A percentile compares a stretch with the other conserved stretches of the same genome.
phyloP scores from a whole-genome alignment of 2,329 filamentous ascomycete genomes.

The Penicillium sp. region DNA sequence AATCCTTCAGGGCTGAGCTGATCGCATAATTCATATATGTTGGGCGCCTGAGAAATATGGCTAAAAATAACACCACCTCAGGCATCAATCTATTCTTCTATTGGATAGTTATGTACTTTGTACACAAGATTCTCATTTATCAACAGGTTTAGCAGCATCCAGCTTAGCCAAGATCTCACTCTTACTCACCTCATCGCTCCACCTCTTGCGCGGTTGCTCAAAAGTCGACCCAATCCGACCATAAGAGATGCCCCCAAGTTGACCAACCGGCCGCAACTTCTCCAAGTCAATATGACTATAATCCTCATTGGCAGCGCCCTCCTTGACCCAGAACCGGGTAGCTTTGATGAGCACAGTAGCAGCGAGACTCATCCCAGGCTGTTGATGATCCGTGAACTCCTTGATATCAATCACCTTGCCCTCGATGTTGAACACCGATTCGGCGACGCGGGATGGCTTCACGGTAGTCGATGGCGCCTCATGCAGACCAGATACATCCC shows the following conservation, averaged over 20 bases:
- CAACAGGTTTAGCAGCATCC: conserved; percentile 12
- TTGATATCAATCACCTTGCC: conserved; percentile 67
- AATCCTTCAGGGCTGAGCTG: background rate
- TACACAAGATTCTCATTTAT: background rate
- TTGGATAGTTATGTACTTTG: background rate
- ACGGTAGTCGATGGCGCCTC: conserved; percentile 64
- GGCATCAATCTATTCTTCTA: background rate
- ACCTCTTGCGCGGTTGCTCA: conserved; percentile 59
- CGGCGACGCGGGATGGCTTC: conserved; percentile 67
- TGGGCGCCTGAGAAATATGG: background rate
- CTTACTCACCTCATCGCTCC: conserved; percentile 20
- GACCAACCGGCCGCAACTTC: conserved; percentile 70
- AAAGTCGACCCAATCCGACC: conserved; percentile 63
- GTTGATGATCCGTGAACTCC: conserved; percentile 70
- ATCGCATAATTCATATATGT: background rate
- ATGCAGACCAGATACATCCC: conserved; percentile 73
- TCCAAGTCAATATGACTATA: conserved; percentile 69
- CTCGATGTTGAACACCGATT: conserved; percentile 79
- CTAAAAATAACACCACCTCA: background rate
- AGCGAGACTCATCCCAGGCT: conserved; percentile 68
- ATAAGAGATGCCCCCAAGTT: conserved; percentile 85
- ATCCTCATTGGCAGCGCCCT: conserved; percentile 77
- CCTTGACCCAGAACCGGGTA: conserved; percentile 77
- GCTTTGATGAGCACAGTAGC: conserved; percentile 76
- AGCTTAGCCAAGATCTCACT: conserved; percentile 17